Conservation (phyloP, 768 basidiomycete species). For the Leccinum boreale region DNA sequence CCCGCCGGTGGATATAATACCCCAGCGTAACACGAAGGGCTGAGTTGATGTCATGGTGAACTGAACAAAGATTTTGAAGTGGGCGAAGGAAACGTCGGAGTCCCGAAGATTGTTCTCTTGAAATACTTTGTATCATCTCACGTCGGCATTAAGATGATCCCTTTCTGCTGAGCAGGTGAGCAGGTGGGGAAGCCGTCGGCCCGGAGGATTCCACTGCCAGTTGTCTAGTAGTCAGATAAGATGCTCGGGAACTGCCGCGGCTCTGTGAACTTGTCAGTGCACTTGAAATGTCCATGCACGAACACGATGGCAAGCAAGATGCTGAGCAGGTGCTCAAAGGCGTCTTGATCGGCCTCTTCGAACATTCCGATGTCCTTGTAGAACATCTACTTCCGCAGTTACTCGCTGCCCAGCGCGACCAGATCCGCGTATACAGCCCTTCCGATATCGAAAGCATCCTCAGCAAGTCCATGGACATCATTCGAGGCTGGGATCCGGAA, state of each 20-base stretch:
- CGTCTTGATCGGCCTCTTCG: conserved; percentile 52
- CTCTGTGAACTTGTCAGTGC: background rate
- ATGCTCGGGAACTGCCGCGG: background rate
- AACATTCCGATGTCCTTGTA: conserved; percentile 60
- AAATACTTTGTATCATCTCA: conserved; percentile 2
- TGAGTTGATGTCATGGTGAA: conserved; percentile 21
- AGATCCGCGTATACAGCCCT: conserved; percentile 22
- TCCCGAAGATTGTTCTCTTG: background rate
- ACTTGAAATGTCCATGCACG: background rate
- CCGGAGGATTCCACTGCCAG: background rate
- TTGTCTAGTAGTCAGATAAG: conserved; percentile 6
- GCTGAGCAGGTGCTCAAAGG: conserved; percentile 24
- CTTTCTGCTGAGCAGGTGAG: conserved; percentile 6
- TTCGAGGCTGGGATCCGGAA: conserved; percentile 50
- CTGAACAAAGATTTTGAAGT: background rate
- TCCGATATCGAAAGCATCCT: conserved; percentile 54
- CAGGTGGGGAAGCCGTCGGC: conserved; percentile 1
- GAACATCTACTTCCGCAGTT: conserved; percentile 54
- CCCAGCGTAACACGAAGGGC: conserved; percentile 65
- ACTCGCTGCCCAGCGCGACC: conserved; percentile 25
- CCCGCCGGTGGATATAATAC: conserved; percentile 79
- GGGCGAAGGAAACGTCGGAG: background rate
- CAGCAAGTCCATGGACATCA: conserved; percentile 44
- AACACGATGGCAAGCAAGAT: background rate
- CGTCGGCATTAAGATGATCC: background rate